These are phyloP conservation scores for Hapsidospora chrysogenum DNA, from an alignment of 495 filamentous ascomycete genomes.

Conservation along the genomic window DNA sequence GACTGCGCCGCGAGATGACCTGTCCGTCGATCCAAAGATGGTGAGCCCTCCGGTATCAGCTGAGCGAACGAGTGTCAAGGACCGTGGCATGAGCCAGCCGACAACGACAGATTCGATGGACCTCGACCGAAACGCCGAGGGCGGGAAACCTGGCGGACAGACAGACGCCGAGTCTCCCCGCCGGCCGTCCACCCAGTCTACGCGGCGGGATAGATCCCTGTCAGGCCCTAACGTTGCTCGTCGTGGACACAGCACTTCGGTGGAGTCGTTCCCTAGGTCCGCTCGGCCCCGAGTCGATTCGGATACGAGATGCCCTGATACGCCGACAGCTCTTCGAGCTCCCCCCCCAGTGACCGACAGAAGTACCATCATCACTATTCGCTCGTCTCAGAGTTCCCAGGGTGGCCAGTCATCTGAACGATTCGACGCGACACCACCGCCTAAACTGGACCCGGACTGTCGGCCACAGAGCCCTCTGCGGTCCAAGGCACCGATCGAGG, in stretches of 20 bases:
- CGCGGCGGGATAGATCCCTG: neutral
- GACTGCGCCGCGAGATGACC: neutral
- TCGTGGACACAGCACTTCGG: neutral
- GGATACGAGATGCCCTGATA: neutral
- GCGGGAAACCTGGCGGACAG: neutral
- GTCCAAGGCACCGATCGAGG: conserved; percentile 1
- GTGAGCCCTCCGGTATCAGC: neutral
- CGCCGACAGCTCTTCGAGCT: neutral
- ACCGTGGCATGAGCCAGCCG: neutral
- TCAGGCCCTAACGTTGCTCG: too few relatives aligned
- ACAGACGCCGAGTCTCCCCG: neutral
- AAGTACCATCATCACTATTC: neutral
- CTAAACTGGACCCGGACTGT: neutral
- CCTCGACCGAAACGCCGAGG: too few relatives aligned
- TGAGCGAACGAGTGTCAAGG: neutral
- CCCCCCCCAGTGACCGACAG: neutral
- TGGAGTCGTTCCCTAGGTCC: neutral
- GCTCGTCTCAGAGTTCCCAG: neutral
- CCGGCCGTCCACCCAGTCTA: neutral
- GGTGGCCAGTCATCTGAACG: too few relatives aligned
- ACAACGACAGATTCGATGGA: neutral
- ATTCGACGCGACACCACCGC: neutral
- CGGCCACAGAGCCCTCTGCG: conserved; percentile 1
- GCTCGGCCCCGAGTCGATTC: neutral
- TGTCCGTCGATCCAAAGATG: neutral